Evolutionary conservation across 257 asterid genomes (phyloP), one percentile per base, ranked within the genome.

Genomic region (Solanum rostratum): DNA sequence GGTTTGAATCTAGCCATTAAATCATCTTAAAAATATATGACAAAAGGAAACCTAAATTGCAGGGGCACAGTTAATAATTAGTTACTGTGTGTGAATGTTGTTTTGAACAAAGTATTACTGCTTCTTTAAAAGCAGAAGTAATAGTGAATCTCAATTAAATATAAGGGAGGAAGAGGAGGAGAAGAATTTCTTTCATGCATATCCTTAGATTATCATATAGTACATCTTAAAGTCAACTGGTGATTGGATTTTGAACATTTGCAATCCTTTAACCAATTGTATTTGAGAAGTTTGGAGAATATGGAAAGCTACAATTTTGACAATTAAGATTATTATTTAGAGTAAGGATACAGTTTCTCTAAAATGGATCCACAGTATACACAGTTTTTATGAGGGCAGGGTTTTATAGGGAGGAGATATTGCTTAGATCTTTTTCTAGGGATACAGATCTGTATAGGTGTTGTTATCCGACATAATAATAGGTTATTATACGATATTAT

Each of bases 81-180:
- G 41, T 24, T 4, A 74, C 81, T 45, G 59, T 15, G 37, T 73
- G 4, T 74, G 81, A 41, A 46, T 46, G 81, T 16, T 74, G 43
- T 74, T 45, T 46, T 74, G 81, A 24, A 27, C 22, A 4, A 74
- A 24, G 14, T 46, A 74, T 43, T 45, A 24, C 60, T 74, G 81
- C 37, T 74, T 74, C 60, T 46, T 46, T 74, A 15, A 22, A 46
- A 24, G 49, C 16, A 74, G 24, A 43, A 74, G 43, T 74, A 22
- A 46, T 4, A 7, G 7, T 74, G 81, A 46, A 74, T 74, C 9
- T 46, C 39, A 46, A 24, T 74, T 37, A 62, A 79, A 50, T 95
- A n/a, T n/a, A n/a, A n/a, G n/a, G n/a, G n/a, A n/a, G 20, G 95
- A 92, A 91, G 98, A 94, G 92, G 97, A 97, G 91, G 94, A 97